phyloP scores from a whole-genome alignment of 1,139 yeast genomes.

The Blastobotrys raffinosifermentans region DNA sequence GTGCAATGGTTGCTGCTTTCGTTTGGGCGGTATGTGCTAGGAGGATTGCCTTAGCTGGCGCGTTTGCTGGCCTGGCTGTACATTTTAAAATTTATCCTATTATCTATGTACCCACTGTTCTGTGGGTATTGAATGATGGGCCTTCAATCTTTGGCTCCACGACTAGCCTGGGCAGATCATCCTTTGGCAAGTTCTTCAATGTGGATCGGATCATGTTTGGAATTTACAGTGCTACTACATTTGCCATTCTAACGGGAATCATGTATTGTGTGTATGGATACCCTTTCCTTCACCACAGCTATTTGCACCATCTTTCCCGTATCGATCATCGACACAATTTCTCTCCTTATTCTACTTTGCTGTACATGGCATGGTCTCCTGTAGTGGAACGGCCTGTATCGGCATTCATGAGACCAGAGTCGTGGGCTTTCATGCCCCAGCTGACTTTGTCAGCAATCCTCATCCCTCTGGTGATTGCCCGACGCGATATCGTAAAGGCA shows the following conservation, averaged over 20 bases:
- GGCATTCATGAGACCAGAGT: slow-evolving; percentile 11
- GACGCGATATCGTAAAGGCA: slow-evolving; percentile 51
- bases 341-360: slow-evolving; percentile 72
- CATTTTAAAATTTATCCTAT: slow-evolving; percentile 92
- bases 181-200: slow-evolving; percentile 27
- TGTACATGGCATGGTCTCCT: slow-evolving; percentile 48
- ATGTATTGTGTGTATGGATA: slow-evolving; percentile 69
- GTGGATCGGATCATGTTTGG: slow-evolving; percentile 43
- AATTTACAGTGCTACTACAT: slow-evolving; percentile 38
- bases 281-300: slow-evolving; percentile 74
- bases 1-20: slow-evolving; percentile 65
- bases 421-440: slow-evolving; percentile 79
- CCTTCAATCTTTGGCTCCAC: neutral
- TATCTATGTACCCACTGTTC: slow-evolving; percentile 62
- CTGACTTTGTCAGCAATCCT: slow-evolving; percentile 51
- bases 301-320: slow-evolving; percentile 74
- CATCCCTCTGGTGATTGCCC: slow-evolving; percentile 56
- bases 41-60: slow-evolving; percentile 47
- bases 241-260: slow-evolving; percentile 42
- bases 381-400: slow-evolving; percentile 21
- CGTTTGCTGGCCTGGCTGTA: slow-evolving; percentile 65
- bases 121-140: slow-evolving; percentile 32
- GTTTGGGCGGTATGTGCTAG: slow-evolving; percentile 43
- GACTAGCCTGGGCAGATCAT: slow-evolving; percentile 28
- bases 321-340: slow-evolving; percentile 94